Conservation (phyloP, 106 monocot genomes). For the Posidonia australis region DNA sequence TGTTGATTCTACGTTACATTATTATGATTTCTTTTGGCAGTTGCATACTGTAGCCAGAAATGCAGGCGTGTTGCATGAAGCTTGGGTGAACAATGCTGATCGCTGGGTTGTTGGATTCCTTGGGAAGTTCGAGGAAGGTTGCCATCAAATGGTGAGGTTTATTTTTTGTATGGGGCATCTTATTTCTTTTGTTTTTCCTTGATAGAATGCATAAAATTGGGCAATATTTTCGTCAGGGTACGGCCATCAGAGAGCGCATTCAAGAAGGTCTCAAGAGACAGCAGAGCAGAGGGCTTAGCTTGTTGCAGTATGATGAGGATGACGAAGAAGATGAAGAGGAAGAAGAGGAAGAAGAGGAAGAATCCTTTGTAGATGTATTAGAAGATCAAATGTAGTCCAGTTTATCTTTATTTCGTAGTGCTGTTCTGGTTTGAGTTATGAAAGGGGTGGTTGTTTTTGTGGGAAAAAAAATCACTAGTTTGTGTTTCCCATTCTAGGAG, state of each 20-base stretch:
- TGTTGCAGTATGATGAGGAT: slow-evolving; percentile 20
- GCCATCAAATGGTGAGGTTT: slow-evolving; percentile 62
- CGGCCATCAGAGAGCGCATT: slow-evolving; percentile 18
- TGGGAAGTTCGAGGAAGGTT: slow-evolving; percentile 81
- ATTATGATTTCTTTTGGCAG: slow-evolving; percentile 18
- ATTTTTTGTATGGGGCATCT: background rate
- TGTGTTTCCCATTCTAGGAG: no score
- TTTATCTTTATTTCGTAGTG: background rate
- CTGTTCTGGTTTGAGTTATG: background rate
- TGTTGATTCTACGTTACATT: no score
- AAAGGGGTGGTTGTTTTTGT: background rate
- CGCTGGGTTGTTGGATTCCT: slow-evolving; percentile 94
- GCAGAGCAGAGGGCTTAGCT: slow-evolving; percentile 10
- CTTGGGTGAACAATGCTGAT: slow-evolving; percentile 96
- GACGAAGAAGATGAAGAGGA: slow-evolving; percentile 10
- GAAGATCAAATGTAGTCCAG: background rate
- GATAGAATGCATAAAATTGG: background rate
- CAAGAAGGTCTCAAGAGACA: slow-evolving; percentile 22
- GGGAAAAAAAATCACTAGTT: no score
- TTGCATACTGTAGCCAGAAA: slow-evolving; percentile 48
- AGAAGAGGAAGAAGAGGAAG: slow-evolving; percentile 1
- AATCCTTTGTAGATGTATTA: slow-evolving; percentile 8
- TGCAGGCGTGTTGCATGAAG: slow-evolving; percentile 62
- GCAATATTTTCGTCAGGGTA: slow-evolving; percentile 4
- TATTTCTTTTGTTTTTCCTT: background rate